A percentile compares a stretch with the other conserved stretches of the same genome.
Conservation (phyloP, 2,329 filamentous ascomycete species). For the Neurospora crassa region DNA sequence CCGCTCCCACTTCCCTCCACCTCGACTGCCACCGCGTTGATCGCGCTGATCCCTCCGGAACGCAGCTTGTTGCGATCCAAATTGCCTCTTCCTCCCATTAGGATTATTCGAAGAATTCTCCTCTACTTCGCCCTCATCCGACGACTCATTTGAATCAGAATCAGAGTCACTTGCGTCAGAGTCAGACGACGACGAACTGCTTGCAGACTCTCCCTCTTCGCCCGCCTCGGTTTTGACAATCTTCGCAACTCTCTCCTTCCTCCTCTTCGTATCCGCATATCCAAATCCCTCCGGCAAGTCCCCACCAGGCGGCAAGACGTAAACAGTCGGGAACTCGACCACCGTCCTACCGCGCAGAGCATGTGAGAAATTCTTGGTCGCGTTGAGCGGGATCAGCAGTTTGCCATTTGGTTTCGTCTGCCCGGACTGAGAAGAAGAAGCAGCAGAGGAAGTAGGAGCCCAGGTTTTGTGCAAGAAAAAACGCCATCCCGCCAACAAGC, state of each 20-base stretch:
- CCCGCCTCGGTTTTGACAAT: background rate
- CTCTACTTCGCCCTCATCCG: background rate
- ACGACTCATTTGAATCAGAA: background rate
- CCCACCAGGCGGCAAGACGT: conserved; percentile 35
- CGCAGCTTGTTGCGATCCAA: background rate
- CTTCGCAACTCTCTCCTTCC: background rate
- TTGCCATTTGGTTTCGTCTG: conserved; percentile 6
- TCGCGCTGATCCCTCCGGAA: background rate
- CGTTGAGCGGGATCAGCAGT: conserved; percentile 43
- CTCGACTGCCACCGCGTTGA: background rate
- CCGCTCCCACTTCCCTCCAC: background rate
- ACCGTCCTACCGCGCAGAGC: conserved; percentile 48
- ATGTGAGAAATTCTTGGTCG: conserved; percentile 36
- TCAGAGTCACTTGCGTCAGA: background rate
- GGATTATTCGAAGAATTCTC: background rate
- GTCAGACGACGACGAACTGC: background rate
- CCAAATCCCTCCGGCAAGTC: conserved; percentile 15
- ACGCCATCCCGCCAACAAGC: conserved; percentile 8
- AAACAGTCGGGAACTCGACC: conserved; percentile 64
- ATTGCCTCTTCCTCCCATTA: background rate
- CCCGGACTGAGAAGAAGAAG: background rate
- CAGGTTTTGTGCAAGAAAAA: conserved; percentile 19
- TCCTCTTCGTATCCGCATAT: background rate
- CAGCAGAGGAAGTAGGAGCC: background rate
- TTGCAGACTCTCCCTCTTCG: background rate